Percentiles rank a stretch among this genome's conserved stretches.
These are phyloP conservation scores for Gossypium arboreum DNA, from an alignment of 345 rosid species.

Conservation along the genomic window DNA sequence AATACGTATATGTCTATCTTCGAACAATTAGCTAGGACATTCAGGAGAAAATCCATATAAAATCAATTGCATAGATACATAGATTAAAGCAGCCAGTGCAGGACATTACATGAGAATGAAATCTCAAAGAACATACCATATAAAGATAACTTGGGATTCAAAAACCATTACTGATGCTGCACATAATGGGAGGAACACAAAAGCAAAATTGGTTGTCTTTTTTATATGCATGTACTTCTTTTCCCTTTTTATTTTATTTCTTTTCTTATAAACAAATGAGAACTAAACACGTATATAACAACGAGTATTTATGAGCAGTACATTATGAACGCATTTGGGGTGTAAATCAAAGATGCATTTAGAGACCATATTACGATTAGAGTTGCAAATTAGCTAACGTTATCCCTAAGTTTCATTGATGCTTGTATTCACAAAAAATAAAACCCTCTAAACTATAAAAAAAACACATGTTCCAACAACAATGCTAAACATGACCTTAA, in stretches of 20 bases:
- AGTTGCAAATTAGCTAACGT: not conserved
- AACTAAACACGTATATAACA: not conserved
- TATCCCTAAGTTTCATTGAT: not conserved
- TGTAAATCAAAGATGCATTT: not conserved
- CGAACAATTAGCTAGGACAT: not conserved
- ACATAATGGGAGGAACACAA: not conserved
- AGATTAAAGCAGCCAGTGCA: not conserved
- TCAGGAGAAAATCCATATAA: not conserved
- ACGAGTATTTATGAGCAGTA: not conserved
- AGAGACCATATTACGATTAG: not conserved
- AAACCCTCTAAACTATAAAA: not conserved
- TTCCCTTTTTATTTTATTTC: not conserved
- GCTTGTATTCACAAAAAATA: not conserved
- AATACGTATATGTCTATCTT: not conserved
- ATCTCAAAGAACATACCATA: not conserved
- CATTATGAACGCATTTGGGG: not conserved
- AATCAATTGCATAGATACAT: not conserved
- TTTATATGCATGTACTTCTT: not conserved
- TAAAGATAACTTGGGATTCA: not conserved
- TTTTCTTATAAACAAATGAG: not conserved
- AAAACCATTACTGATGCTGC: not conserved
- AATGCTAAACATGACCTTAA: not conserved
- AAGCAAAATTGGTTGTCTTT: not conserved
- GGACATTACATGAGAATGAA: not conserved
- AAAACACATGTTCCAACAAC: not conserved